A percentile compares a stretch with the other conserved stretches of the same genome.
Conservation (phyloP, 345 rosid species). For the Cochlearia excelsa region DNA sequence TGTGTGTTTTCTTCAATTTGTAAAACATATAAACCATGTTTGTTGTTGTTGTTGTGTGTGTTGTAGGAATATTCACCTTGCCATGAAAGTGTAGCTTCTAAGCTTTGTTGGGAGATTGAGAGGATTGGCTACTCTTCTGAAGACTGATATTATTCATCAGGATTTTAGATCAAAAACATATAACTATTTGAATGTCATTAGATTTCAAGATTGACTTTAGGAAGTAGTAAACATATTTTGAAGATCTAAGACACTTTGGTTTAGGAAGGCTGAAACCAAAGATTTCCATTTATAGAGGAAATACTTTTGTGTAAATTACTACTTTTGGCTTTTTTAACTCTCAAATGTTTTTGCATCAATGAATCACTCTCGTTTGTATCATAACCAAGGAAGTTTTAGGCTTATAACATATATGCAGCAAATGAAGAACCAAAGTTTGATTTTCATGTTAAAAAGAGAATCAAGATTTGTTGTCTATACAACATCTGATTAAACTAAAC, state of each 20-base stretch:
- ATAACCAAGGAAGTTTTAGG: conserved; percentile 14
- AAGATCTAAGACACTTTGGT: conserved; percentile 25
- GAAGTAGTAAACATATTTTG: conserved; percentile 16
- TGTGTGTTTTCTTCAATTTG: too few species aligned
- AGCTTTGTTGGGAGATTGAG: conserved; percentile 86
- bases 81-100: conserved; percentile 75
- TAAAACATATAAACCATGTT: background rate
- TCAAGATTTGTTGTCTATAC: conserved; percentile 9
- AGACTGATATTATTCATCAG: conserved; percentile 26
- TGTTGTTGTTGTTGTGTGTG: background rate
- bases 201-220: conserved; percentile 23
- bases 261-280: conserved; percentile 27
- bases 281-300: conserved; percentile 19
- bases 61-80: conserved; percentile 79
- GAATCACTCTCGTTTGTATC: conserved; percentile 18
- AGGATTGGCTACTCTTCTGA: conserved; percentile 55
- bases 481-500: conserved; percentile 10
- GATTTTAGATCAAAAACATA: conserved; percentile 14
- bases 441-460: conserved; percentile 10
- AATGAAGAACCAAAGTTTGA: conserved; percentile 1
- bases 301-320: conserved; percentile 31
- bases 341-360: conserved; percentile 20
- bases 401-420: background rate
- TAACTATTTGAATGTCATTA: conserved; percentile 27
- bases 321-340: conserved; percentile 17